Percentiles rank a stretch among this genome's conserved stretches.
These are phyloP conservation scores for Prunus fruticosa DNA, from an alignment of 306 rosid genomes.

Conservation along the genomic window DNA sequence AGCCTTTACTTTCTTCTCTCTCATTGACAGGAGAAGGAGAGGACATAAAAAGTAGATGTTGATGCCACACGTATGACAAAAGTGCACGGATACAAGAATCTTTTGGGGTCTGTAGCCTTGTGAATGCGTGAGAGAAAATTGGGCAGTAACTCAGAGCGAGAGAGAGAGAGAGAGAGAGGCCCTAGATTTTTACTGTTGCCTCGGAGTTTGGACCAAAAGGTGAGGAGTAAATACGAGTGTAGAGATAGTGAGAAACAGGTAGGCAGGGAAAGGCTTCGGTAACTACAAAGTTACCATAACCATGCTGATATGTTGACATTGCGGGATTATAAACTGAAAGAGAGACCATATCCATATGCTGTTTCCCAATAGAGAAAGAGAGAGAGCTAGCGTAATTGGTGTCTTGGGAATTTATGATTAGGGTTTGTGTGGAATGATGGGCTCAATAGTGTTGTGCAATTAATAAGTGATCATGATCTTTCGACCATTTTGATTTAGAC, in stretches of 20 bases:
- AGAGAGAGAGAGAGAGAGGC: background rate
- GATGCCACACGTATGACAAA: slow-evolving; percentile 88
- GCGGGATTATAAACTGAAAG: background rate
- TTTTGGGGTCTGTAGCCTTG: slow-evolving; percentile 44
- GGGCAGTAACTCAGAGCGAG: background rate
- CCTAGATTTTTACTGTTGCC: slow-evolving; percentile 16
- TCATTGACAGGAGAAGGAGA: slow-evolving; percentile 35
- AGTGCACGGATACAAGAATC: slow-evolving; percentile 60
- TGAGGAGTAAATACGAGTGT: too few species aligned
- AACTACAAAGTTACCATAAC: slow-evolving; percentile 12
- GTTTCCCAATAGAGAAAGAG: background rate
- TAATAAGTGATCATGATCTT: background rate
- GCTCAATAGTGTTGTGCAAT: background rate
- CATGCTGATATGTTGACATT: background rate
- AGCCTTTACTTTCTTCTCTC: slow-evolving; percentile 18
- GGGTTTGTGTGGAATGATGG: slow-evolving; percentile 11
- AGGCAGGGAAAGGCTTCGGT: slow-evolving; percentile 7
- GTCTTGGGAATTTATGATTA: slow-evolving; percentile 20
- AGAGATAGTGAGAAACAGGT: slow-evolving; percentile 1
- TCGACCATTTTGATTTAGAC: slow-evolving; percentile 3
- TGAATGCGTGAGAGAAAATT: slow-evolving; percentile 20
- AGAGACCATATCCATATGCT: background rate
- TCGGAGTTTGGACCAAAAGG: slow-evolving; percentile 30
- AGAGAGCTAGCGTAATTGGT: background rate
- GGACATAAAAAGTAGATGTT: slow-evolving; percentile 49